A percentile compares a stretch with the other conserved stretches of the same genome.
These are phyloP conservation scores for Leavenworthia alabamica DNA, from an alignment of 345 rosid species.

Conservation along the genomic window DNA sequence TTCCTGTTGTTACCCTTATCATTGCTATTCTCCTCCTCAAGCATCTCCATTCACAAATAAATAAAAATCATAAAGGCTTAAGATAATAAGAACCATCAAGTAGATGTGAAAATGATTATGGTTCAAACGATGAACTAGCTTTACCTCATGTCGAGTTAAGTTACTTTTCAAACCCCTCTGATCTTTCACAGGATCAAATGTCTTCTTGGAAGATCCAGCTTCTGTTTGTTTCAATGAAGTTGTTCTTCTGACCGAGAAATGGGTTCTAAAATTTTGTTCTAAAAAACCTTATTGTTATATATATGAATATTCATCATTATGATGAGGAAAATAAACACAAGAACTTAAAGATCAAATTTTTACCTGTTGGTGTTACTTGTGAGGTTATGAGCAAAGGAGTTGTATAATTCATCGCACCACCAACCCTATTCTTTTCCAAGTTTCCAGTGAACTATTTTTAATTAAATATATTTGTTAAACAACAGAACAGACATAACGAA, in stretches of 20 bases:
- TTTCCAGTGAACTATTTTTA: constrained; percentile 1
- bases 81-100: not conserved
- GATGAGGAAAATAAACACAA: not conserved
- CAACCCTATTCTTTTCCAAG: constrained; percentile 5
- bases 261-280: constrained; percentile 30
- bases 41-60: not conserved
- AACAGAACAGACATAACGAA: not conserved
- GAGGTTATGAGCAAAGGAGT: constrained; percentile 17
- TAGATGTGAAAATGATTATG: not conserved
- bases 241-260: constrained; percentile 22
- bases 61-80: not conserved
- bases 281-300: constrained; percentile 11
- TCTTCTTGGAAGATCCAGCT: not conserved
- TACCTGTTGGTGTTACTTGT: constrained; percentile 18
- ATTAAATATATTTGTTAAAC: not conserved
- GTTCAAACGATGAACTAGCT: not conserved
- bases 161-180: not conserved
- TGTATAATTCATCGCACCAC: constrained; percentile 36
- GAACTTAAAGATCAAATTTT: not conserved
- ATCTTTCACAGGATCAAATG: not conserved
- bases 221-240: constrained; percentile 1
- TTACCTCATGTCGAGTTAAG: not conserved
- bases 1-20: constrained; percentile 13
- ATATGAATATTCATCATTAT: not conserved
- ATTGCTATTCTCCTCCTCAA: not conserved